phyloP scores from a whole-genome alignment of 1,284 basidiomycete species.

The Puccinia sorghi region DNA sequence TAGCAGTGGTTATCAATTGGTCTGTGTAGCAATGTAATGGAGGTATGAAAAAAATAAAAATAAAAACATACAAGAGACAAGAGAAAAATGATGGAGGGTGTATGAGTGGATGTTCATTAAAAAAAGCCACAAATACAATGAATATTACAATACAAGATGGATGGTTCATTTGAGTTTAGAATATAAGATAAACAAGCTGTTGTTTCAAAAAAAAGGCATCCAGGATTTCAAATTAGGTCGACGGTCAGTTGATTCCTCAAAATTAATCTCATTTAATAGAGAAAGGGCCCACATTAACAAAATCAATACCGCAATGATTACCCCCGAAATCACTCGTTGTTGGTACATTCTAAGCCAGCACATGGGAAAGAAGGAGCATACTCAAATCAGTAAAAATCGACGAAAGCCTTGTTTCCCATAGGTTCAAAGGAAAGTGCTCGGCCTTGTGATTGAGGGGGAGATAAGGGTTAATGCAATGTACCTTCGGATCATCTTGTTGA shows the following conservation, averaged over 20 bases:
- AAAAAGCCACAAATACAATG: background rate
- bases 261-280: background rate
- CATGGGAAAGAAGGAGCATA: background rate
- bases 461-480: constrained; percentile 52
- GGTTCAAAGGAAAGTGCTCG: background rate
- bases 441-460: background rate
- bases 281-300: constrained; percentile 53
- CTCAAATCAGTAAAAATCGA: constrained; percentile 5
- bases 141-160: background rate
- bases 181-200: constrained; percentile 53
- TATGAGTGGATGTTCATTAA: background rate
- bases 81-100: too few species aligned
- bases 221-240: background rate
- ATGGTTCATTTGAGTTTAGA: constrained; percentile 51
- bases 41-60: too few species aligned
- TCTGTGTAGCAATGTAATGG: too few species aligned
- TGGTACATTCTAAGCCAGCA: constrained; percentile 55
- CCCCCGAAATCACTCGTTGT: constrained; percentile 55
- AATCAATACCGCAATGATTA: constrained; percentile 55
- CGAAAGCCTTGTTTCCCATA: background rate
- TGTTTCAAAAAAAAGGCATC: background rate
- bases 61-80: too few species aligned
- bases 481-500: constrained; percentile 67
- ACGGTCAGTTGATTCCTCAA: too few species aligned
- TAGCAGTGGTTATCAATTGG: too few species aligned